phyloP scores from a whole-genome alignment of 768 basidiomycete genomes.

The Amylocystis lapponica region DNA sequence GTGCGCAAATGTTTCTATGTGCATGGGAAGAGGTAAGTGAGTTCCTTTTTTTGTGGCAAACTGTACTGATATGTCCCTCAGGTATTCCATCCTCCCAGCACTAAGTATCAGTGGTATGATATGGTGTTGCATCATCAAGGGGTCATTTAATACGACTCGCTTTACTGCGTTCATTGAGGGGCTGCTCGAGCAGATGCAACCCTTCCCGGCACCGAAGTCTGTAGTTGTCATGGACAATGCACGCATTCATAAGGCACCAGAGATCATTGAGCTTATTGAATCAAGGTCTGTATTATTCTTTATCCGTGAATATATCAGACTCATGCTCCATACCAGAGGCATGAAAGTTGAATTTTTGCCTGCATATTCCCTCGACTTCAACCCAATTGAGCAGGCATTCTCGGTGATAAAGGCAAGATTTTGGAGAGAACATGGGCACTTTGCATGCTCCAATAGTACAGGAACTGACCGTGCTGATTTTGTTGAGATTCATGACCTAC shows the following conservation, averaged over 20 bases:
- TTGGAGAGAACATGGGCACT: too few species aligned
- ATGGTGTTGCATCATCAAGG: constrained; percentile 21
- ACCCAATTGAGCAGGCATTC: constrained; percentile 25
- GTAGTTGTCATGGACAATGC: constrained; percentile 37
- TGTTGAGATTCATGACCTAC: too few species aligned
- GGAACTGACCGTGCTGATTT: too few species aligned
- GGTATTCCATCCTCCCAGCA: constrained; percentile 33
- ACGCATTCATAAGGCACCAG: constrained; percentile 31
- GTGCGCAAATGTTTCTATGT: constrained; percentile 20
- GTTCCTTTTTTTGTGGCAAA: neutral
- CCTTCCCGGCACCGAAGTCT: constrained; percentile 28
- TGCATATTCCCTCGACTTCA: constrained; percentile 24
- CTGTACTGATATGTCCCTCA: constrained; percentile 1
- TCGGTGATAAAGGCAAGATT: constrained; percentile 20
- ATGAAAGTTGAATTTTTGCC: constrained; percentile 18
- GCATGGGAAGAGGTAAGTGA: constrained; percentile 16
- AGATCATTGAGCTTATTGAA: too few species aligned
- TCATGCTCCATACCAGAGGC: constrained; percentile 23
- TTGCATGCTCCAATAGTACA: too few species aligned
- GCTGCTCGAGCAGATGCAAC: constrained; percentile 33
- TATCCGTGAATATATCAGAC: too few species aligned
- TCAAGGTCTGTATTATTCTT: too few species aligned
- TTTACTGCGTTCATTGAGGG: constrained; percentile 29
- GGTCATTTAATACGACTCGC: constrained; percentile 21
- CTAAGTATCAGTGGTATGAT: constrained; percentile 30